A percentile compares a stretch with the other conserved stretches of the same genome.
phyloP scores from a whole-genome alignment of 2,329 filamentous ascomycete genomes.

The Sclerotinia borealis region DNA sequence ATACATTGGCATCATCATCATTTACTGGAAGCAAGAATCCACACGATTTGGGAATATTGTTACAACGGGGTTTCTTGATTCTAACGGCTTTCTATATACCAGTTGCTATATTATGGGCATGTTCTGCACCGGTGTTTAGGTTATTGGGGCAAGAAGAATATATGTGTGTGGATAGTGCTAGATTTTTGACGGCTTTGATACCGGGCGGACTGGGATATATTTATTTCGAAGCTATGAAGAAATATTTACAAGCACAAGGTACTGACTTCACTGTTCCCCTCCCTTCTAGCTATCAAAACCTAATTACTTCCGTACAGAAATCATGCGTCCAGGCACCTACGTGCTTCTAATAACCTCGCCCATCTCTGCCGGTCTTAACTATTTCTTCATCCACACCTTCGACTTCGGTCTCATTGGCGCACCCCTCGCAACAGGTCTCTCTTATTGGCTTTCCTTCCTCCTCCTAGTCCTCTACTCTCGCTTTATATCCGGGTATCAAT shows the following conservation, averaged over 20 bases:
- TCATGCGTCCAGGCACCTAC: constrained; percentile 79
- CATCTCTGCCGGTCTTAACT: constrained; percentile 75
- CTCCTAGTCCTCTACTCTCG: constrained; percentile 67
- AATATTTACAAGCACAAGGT: constrained; percentile 83
- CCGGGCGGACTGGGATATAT: constrained; percentile 82
- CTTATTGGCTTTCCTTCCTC: constrained; percentile 79
- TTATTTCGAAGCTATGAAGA: constrained; percentile 82
- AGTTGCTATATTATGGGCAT: constrained; percentile 67
- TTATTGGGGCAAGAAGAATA: constrained; percentile 71
- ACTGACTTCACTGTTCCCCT: constrained; percentile 46
- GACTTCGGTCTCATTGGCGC: constrained; percentile 70
- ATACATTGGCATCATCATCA: constrained; percentile 75
- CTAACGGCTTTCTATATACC: constrained; percentile 67
- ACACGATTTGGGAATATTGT: constrained; percentile 68
- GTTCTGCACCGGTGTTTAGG: constrained; percentile 67
- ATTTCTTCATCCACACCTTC: constrained; percentile 67
- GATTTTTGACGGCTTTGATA: constrained; percentile 66
- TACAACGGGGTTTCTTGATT: constrained; percentile 71
- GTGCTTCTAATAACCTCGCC: constrained; percentile 78
- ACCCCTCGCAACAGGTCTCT: constrained; percentile 74
- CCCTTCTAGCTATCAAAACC: constrained; percentile 30
- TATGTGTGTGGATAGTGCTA: constrained; percentile 66
- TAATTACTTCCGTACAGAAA: constrained; percentile 31
- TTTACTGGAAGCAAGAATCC: constrained; percentile 78
- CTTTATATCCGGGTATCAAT: constrained; percentile 64